phyloP scores from a whole-genome alignment of 257 asterid genomes.

The Salvia miltiorrhiza region DNA sequence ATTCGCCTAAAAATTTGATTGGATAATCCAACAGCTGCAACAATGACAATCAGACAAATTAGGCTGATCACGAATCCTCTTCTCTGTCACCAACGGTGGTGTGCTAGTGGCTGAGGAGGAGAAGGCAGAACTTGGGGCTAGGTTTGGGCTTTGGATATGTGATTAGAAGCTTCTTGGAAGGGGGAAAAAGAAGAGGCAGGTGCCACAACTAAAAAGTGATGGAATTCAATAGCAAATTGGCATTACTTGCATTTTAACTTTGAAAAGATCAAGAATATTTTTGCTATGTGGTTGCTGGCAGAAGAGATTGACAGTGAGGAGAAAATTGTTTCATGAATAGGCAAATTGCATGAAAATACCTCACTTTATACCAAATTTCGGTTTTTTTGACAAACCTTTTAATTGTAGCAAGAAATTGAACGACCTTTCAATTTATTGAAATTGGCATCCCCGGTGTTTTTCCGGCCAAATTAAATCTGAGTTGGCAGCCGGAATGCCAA shows the following conservation, averaged over 20 bases:
- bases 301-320: background rate
- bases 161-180: conserved; percentile 37
- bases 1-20: conserved; percentile 81
- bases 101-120: conserved; percentile 33
- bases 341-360: too few species aligned
- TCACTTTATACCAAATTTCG: too few species aligned
- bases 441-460: too few species aligned
- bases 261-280: background rate
- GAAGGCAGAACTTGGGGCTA: conserved; percentile 31
- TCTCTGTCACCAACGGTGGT: conserved; percentile 31
- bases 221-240: background rate
- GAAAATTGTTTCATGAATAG: background rate
- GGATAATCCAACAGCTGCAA: conserved; percentile 54
- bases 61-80: conserved; percentile 68
- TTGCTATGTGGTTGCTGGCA: background rate
- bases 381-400: too few species aligned
- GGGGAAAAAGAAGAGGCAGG: conserved; percentile 30
- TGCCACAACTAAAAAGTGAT: conserved; percentile 23
- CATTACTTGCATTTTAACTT: background rate
- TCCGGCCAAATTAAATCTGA: too few species aligned
- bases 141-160: conserved; percentile 28
- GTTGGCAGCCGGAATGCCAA: too few species aligned
- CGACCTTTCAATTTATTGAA: too few species aligned
- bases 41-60: conserved; percentile 81
- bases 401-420: too few species aligned